These are phyloP conservation scores for Gossypium davidsonii DNA, from an alignment of 441 rosid species.

Conservation along the genomic window DNA sequence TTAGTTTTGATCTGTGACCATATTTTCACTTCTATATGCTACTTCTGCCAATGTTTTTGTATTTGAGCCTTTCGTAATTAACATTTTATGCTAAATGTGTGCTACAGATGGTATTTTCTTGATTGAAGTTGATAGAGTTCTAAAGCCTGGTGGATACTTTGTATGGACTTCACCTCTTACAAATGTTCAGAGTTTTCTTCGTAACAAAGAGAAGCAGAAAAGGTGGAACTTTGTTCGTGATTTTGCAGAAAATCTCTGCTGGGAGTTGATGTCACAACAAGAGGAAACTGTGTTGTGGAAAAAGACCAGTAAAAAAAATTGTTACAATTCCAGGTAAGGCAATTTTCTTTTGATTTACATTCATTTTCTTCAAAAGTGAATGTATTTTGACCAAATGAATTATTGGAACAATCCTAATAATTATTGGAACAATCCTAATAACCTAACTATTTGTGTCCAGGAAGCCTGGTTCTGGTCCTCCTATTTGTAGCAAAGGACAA, in stretches of 20 bases:
- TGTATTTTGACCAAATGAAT: slow-evolving; percentile 2
- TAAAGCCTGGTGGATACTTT: slow-evolving; percentile 91
- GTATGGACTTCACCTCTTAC: slow-evolving; percentile 92
- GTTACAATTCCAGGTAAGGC: slow-evolving; percentile 73
- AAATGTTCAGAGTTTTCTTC: slow-evolving; percentile 40
- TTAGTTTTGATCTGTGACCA: background rate
- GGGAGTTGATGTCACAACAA: slow-evolving; percentile 87
- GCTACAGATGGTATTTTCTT: slow-evolving; percentile 69
- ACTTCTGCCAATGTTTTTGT: background rate
- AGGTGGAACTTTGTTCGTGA: slow-evolving; percentile 68
- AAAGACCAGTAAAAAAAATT: slow-evolving; percentile 69
- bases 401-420: background rate
- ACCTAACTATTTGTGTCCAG: slow-evolving; percentile 35
- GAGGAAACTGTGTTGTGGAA: slow-evolving; percentile 96
- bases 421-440: background rate
- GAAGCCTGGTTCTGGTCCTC: slow-evolving; percentile 75
- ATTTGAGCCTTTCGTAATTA: background rate
- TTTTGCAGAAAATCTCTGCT: slow-evolving; percentile 73
- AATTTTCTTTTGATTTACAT: background rate
- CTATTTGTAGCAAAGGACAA: slow-evolving; percentile 68
- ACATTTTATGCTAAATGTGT: slow-evolving; percentile 4
- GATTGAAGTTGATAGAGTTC: slow-evolving; percentile 74
- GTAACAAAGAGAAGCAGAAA: slow-evolving; percentile 57
- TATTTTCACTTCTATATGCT: background rate
- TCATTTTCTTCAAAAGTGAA: background rate